Evolutionary conservation across 169 alveolate species (phyloP).

Genomic region (Plasmodium inui): DNA sequence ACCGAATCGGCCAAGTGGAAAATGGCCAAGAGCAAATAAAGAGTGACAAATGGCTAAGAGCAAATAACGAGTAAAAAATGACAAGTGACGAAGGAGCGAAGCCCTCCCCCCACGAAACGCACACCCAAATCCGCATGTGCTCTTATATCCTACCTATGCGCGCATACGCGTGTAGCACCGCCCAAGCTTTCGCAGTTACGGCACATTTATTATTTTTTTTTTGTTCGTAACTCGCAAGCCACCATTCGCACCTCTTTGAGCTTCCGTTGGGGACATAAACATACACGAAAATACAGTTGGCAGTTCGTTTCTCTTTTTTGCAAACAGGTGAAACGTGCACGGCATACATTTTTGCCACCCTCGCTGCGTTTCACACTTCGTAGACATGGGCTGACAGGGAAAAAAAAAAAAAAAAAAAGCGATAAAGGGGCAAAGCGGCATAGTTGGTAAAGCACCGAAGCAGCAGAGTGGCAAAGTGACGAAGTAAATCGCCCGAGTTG

Average conservation of each 20-base stretch:
- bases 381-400: neutral
- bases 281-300: neutral
- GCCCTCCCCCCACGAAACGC: neutral
- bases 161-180: neutral
- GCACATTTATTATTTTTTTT: neutral
- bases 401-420: neutral
- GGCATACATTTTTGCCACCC: neutral
- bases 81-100: neutral
- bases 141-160: neutral
- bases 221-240: neutral
- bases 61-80: neutral
- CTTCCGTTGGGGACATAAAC: neutral
- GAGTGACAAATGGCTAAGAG: neutral
- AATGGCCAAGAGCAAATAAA: neutral
- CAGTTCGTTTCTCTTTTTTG: neutral
- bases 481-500: neutral
- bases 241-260: neutral
- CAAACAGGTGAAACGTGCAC: neutral
- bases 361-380: neutral
- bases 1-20: neutral
- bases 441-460: no score
- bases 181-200: neutral
- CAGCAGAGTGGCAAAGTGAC: neutral
- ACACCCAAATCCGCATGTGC: neutral
- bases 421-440: neutral